Evolutionary conservation across 352 stramenopile genomes (phyloP).

Genomic region (Thalassiosira exigua): DNA sequence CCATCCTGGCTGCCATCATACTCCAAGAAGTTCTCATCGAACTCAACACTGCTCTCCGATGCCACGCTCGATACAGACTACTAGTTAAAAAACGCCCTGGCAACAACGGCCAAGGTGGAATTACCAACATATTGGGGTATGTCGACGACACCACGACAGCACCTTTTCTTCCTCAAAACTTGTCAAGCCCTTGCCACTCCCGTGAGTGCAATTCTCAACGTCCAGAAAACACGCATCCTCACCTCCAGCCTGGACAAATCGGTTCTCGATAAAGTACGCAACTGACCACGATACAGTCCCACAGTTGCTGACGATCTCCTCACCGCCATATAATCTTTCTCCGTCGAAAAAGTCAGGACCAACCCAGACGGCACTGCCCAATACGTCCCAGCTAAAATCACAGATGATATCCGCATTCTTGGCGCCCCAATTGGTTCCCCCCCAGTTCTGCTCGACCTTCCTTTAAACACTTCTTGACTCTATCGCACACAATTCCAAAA

Average conservation of each 20-base stretch:
- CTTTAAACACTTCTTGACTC: conserved; percentile 1
- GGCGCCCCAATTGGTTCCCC: conserved; percentile 8
- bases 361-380: neutral
- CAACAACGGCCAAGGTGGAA: conserved; percentile 7
- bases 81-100: neutral
- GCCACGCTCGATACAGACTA: neutral
- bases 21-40: conserved; percentile 10
- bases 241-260: conserved; percentile 6
- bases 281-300: too few species aligned
- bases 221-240: conserved; percentile 36
- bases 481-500: too few species aligned
- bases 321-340: neutral
- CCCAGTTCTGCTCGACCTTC: conserved; percentile 15
- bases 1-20: conserved; percentile 15
- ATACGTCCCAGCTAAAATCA: conserved; percentile 9
- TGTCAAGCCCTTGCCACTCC: neutral
- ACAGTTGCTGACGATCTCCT: too few species aligned
- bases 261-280: neutral
- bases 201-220: conserved; percentile 25
- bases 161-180: neutral
- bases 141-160: conserved; percentile 26
- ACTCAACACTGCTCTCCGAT: conserved; percentile 12
- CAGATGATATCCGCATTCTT: conserved; percentile 12
- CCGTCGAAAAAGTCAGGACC: neutral
- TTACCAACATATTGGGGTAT: conserved; percentile 21